Percentiles rank a stretch among this genome's conserved stretches.
Conservation (phyloP, 805 yeast species). For the Metschnikowia baotianmanensis region DNA sequence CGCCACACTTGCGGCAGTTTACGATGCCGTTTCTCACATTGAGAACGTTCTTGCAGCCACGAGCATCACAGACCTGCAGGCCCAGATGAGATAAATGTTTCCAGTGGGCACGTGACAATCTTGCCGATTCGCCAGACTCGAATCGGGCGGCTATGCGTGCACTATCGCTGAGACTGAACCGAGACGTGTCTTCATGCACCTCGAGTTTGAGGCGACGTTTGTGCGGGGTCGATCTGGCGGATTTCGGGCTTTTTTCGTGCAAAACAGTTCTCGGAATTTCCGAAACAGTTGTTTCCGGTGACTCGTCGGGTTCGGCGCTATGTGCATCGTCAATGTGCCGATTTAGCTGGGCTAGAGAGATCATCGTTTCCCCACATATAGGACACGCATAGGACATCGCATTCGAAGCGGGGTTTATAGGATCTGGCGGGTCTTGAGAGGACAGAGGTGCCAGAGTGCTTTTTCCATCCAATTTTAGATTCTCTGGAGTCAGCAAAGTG, state of each 20-base stretch:
- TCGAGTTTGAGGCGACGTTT: conserved; percentile 45
- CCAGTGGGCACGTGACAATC: conserved; percentile 57
- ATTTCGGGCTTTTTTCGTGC: conserved; percentile 5
- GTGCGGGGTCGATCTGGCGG: conserved; percentile 20
- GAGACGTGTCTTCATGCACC: conserved; percentile 44
- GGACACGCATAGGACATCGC: conserved; percentile 48
- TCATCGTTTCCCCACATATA: conserved; percentile 61
- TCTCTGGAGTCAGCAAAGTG: too few species aligned
- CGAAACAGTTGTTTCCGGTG: neutral
- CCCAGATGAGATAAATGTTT: conserved; percentile 40
- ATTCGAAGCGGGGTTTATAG: neutral
- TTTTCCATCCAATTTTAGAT: too few species aligned
- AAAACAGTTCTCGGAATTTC: neutral
- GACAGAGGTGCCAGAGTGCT: too few species aligned
- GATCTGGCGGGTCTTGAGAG: neutral
- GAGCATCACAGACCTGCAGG: conserved; percentile 40
- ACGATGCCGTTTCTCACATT: conserved; percentile 54
- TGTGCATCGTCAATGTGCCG: conserved; percentile 73
- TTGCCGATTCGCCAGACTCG: conserved; percentile 9
- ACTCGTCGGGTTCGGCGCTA: neutral
- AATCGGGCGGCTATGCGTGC: neutral
- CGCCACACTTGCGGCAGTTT: conserved; percentile 78
- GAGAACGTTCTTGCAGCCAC: conserved; percentile 42
- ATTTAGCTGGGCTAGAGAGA: conserved; percentile 54
- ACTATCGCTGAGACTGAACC: conserved; percentile 33